These are phyloP conservation scores for Termitomyces sp. DNA, from an alignment of 768 basidiomycete species.

Conservation along the genomic window DNA sequence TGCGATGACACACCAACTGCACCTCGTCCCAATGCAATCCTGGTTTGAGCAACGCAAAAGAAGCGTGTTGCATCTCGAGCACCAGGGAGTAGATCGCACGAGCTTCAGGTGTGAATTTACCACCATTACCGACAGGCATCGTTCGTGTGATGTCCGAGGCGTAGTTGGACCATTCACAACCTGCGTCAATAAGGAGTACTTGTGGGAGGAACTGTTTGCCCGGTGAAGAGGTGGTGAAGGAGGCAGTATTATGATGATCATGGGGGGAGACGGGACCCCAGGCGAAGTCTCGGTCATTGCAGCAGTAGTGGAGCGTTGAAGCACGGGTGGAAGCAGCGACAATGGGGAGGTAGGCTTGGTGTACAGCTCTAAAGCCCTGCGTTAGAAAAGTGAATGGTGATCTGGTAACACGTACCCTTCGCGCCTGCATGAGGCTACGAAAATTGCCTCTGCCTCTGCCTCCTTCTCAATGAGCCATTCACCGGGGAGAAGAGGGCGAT, in stretches of 20 bases:
- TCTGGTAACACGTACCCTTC: conserved; percentile 58
- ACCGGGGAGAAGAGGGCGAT: conserved; percentile 53
- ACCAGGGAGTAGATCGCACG: conserved; percentile 84
- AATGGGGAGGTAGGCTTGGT: conserved; percentile 91
- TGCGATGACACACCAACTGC: conserved; percentile 78
- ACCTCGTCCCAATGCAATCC: conserved; percentile 89
- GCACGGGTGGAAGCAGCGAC: conserved; percentile 84
- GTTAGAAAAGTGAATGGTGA: not conserved
- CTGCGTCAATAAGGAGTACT: conserved; percentile 89
- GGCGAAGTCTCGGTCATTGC: conserved; percentile 82
- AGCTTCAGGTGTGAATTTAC: conserved; percentile 79
- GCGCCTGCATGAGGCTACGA: conserved; percentile 83
- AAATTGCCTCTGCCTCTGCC: conserved; percentile 90
- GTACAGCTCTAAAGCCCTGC: conserved; percentile 49
- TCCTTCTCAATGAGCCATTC: conserved; percentile 93
- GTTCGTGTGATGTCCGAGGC: conserved; percentile 65
- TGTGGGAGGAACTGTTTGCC: conserved; percentile 46
- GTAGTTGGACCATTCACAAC: conserved; percentile 73
- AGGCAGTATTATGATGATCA: conserved; percentile 48
- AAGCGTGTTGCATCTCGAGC: conserved; percentile 82
- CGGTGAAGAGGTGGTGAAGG: conserved; percentile 32
- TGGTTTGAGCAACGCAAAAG: conserved; percentile 64
- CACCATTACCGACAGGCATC: conserved; percentile 91
- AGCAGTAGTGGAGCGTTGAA: conserved; percentile 91
- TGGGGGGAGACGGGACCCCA: conserved; percentile 68